Evolutionary conservation across 805 yeast species (phyloP), one percentile per base, ranked within the genome.

Genomic region (Clavispora asparagi): DNA sequence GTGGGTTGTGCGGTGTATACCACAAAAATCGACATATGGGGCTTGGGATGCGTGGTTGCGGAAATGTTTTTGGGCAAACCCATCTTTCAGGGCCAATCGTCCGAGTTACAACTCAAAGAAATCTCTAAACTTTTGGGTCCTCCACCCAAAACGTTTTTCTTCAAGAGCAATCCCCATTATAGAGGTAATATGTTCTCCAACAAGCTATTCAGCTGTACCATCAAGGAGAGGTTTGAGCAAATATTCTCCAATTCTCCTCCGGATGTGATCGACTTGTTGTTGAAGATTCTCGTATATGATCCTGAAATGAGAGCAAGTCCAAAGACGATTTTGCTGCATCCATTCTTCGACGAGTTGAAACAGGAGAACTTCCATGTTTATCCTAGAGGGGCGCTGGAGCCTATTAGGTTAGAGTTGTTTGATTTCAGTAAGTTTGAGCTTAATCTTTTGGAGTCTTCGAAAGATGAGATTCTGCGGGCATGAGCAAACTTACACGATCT

Each of bases 21-120:
- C 4, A 84, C 95, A 3, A 87, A 90, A 60, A 92, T 94, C 48
- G 99, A 94, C 65, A 85, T 91, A 58, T 94, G 99, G 99, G 96
- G 97, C 14, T 73, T 92, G 49, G 99, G 98, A 1, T 92, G 99
- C 71, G 96, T 94, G 31, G 70, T 94, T 49, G 97, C 97, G 12
- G 99, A 94, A 67, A 83, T 94, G 87, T 76, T 85, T 46, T 77
- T 90, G 51, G 97, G 97, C 13, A 83, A 81, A 61, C 96, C 98
- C 1, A 81, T 94, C n/a, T 94, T 94, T 71, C 96, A 91, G 67
- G 98, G 99, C 40, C 87, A 83, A 56, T 85, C 87, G 50, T 96
- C 96, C 43, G 78, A 84, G 61, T 76, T 88, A 52, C 99, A 94
- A 66, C 73, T 94, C 52, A 83, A 92, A 54, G 95, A 92, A 61